Percentiles rank a stretch among this genome's conserved stretches.
Evolutionary conservation across 192 early-diverging fungal genomes (phyloP).

Genomic region (Mortierella claussenii): DNA sequence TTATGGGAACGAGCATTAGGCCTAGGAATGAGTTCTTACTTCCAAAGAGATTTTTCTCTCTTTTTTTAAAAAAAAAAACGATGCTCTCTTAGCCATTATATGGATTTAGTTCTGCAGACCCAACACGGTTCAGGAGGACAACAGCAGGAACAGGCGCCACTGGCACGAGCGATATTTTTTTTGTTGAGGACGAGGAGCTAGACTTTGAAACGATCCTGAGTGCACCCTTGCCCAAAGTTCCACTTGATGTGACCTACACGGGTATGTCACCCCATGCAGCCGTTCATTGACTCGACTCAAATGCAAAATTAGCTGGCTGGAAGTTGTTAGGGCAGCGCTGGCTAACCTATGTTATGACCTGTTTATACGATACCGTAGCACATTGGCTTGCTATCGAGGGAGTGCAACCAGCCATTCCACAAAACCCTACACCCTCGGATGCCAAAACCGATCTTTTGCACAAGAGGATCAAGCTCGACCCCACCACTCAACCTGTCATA

Average conservation of each 20-base stretch:
- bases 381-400: constrained; percentile 99
- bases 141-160: constrained; percentile 61
- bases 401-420: constrained; percentile 96
- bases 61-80: no score
- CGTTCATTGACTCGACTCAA: not conserved
- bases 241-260: constrained; percentile 88
- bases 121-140: constrained; percentile 74
- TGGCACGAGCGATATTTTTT: constrained; percentile 79
- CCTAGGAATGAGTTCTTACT: not conserved
- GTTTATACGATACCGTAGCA: constrained; percentile 63
- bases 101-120: constrained; percentile 79
- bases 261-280: constrained; percentile 37
- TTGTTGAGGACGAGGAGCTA: constrained; percentile 93
- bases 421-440: constrained; percentile 88
- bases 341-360: no score
- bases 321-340: no score
- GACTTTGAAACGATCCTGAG: constrained; percentile 91
- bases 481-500: constrained; percentile 33
- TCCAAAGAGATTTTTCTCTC: no score
- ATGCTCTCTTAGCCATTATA: constrained; percentile 83
- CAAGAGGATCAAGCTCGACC: constrained; percentile 57
- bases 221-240: constrained; percentile 88
- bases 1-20: no score
- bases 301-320: no score
- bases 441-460: constrained; percentile 64